Conservation (phyloP, 192 early-diverging fungal genomes). For the Diversispora eburnea region DNA sequence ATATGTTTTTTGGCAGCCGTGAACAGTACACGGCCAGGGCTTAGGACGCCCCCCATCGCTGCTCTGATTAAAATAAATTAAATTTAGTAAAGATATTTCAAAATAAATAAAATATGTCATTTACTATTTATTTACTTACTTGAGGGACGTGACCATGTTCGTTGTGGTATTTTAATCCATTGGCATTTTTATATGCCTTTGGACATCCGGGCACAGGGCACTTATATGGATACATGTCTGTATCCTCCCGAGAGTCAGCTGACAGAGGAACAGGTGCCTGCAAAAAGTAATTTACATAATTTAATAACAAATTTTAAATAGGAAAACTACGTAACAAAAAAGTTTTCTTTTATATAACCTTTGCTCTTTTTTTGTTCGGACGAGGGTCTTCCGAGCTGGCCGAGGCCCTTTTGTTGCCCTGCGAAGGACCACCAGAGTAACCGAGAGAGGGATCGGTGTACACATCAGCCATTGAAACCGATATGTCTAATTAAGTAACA, state of each 20-base stretch:
- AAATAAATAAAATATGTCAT: neutral
- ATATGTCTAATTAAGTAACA: neutral
- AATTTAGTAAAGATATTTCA: neutral
- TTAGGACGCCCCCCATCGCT: slow-evolving; percentile 26
- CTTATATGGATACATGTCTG: slow-evolving; percentile 70
- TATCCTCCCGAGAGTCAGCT: neutral
- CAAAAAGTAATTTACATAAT: no score
- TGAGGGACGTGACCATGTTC: slow-evolving; percentile 76
- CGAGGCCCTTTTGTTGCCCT: neutral
- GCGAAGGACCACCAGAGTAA: neutral
- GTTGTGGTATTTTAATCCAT: slow-evolving; percentile 97
- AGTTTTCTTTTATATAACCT: no score
- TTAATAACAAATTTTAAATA: no score
- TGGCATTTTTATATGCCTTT: slow-evolving; percentile 98
- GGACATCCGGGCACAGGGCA: slow-evolving; percentile 83
- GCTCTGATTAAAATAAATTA: neutral
- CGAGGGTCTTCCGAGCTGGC: neutral
- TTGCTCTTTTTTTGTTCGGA: neutral
- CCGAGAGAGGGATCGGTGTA: neutral
- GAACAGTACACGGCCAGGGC: slow-evolving; percentile 34
- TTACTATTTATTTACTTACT: neutral
- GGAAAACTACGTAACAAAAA: no score
- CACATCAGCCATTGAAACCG: slow-evolving; percentile 11
- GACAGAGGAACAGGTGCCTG: no score
- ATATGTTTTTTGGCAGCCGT: slow-evolving; percentile 41